phyloP scores from a whole-genome alignment of 2,329 filamentous ascomycete species.

The Ceratocystis huliohia region DNA sequence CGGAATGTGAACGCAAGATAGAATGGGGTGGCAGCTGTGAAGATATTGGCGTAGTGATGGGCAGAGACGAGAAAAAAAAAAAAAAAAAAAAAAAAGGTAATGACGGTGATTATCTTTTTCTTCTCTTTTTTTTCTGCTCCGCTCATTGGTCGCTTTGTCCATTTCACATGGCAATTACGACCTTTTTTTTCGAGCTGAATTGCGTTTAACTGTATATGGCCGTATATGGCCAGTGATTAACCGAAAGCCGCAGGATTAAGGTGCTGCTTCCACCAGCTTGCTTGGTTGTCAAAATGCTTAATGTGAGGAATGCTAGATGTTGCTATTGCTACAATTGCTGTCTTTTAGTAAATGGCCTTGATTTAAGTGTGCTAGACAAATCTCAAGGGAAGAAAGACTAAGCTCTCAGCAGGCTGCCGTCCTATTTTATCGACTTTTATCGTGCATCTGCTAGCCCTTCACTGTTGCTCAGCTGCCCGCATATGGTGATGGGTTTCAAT shows the following conservation, averaged over 20 bases:
- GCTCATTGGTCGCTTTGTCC: slow-evolving; percentile 13
- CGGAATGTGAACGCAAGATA: slow-evolving; percentile 14
- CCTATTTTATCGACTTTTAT: neutral
- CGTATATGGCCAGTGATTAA: neutral
- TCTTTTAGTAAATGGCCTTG: neutral
- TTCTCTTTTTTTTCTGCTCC: slow-evolving; percentile 12
- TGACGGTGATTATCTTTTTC: slow-evolving; percentile 12
- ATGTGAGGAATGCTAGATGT: neutral
- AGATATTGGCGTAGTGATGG: neutral
- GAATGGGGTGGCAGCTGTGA: slow-evolving; percentile 8
- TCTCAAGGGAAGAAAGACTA: neutral
- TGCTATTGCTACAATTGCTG: neutral
- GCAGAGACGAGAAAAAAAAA: neutral
- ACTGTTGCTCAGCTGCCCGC: neutral
- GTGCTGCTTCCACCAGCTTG: no score
- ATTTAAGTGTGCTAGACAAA: neutral
- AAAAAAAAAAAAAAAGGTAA: neutral
- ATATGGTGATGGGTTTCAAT: neutral
- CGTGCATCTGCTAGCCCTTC: neutral
- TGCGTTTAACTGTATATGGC: neutral
- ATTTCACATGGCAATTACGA: slow-evolving; percentile 3
- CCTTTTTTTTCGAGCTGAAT: neutral
- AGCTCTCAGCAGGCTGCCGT: neutral
- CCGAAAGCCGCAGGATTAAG: neutral
- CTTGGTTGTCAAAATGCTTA: no score